These are phyloP conservation scores for Magnusiomyces sp. DNA, from an alignment of 1,139 yeast genomes.

Conservation along the genomic window DNA sequence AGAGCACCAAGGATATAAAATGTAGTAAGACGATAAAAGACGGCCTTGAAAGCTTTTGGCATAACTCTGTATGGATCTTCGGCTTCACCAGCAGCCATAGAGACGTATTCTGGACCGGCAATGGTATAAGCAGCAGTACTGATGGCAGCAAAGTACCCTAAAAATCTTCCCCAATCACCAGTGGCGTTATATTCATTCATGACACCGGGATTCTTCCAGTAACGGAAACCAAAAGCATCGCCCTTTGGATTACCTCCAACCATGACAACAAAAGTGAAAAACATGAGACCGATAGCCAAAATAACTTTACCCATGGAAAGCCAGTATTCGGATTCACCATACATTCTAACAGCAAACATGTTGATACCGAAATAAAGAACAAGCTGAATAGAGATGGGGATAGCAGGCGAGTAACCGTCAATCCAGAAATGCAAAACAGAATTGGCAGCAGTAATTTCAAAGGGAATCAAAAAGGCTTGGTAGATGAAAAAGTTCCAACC, in stretches of 20 bases:
- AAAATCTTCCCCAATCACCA: conserved; percentile 57
- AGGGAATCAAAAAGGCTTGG: conserved; percentile 70
- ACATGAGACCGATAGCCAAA: conserved; percentile 60
- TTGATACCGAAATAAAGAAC: conserved; percentile 55
- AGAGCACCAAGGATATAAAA: conserved; percentile 59
- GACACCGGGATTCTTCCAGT: conserved; percentile 51
- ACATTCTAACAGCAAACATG: conserved; percentile 59
- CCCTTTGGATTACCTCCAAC: conserved; percentile 74
- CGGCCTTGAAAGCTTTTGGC: conserved; percentile 60
- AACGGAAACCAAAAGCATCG: conserved; percentile 55
- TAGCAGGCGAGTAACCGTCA: conserved; percentile 38
- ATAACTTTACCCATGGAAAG: conserved; percentile 64
- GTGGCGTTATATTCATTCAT: conserved; percentile 47
- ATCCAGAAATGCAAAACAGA: conserved; percentile 75
- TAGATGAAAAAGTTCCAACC: conserved; percentile 76
- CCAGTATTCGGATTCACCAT: conserved; percentile 81
- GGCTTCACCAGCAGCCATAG: conserved; percentile 70
- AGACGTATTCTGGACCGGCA: conserved; percentile 79
- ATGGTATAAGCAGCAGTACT: conserved; percentile 62
- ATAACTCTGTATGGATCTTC: conserved; percentile 63
- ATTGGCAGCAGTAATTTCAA: conserved; percentile 73
- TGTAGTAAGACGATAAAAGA: conserved; percentile 51
- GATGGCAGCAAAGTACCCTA: conserved; percentile 61
- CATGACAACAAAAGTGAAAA: conserved; percentile 72
- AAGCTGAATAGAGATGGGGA: conserved; percentile 45